Conservation (phyloP, 768 basidiomycete species). For the Amanita brunnescens region DNA sequence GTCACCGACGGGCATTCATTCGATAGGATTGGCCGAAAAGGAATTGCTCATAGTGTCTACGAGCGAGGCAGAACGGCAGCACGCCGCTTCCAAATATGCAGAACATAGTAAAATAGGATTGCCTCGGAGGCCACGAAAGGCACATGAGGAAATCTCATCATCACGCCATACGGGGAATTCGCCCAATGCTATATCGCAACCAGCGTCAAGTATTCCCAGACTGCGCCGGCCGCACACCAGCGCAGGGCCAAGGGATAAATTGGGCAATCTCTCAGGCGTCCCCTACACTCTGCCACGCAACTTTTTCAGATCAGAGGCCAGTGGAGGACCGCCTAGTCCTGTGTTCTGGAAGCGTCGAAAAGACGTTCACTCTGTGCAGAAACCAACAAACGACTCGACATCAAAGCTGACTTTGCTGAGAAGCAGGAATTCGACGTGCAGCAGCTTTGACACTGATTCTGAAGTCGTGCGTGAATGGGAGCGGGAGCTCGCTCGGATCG, state of each 20-base stretch:
- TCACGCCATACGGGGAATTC: constrained; percentile 25
- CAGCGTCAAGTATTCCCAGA: constrained; percentile 18
- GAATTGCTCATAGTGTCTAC: constrained; percentile 63
- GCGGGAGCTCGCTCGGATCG: constrained; percentile 65
- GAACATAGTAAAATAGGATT: constrained; percentile 23
- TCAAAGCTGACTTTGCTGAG: constrained; percentile 14
- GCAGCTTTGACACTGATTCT: constrained; percentile 23
- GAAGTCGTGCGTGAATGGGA: constrained; percentile 63
- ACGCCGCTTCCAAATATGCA: constrained; percentile 52
- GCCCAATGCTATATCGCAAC: not conserved
- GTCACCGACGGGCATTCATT: constrained; percentile 53
- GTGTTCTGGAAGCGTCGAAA: constrained; percentile 1
- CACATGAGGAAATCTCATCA: constrained; percentile 24
- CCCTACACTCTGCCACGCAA: constrained; percentile 4
- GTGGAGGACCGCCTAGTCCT: not conserved
- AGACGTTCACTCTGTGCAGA: not conserved
- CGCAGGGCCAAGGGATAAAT: constrained; percentile 59
- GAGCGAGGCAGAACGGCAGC: constrained; percentile 58
- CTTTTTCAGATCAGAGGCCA: not conserved
- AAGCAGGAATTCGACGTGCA: constrained; percentile 21
- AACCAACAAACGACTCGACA: not conserved
- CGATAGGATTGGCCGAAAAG: constrained; percentile 59
- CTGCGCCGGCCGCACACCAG: constrained; percentile 62
- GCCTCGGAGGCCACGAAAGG: constrained; percentile 36
- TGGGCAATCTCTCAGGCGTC: constrained; percentile 13